Conservation (phyloP, 2,329 filamentous ascomycete genomes). For the Raffaelea deltoideospora region DNA sequence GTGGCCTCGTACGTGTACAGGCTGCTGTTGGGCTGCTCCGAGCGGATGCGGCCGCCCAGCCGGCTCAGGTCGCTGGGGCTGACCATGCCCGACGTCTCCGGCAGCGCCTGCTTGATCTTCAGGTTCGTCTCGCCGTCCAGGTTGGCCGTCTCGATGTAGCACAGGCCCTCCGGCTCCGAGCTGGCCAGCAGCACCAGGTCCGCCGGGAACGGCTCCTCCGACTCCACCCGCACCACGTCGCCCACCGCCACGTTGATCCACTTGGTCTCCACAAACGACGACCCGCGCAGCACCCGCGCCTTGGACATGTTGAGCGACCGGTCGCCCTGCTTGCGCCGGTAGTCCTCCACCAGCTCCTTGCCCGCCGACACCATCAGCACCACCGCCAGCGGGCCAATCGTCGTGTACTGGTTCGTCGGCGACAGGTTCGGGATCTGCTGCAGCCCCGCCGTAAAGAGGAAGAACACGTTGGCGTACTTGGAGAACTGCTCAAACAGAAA, state of each 20-base stretch:
- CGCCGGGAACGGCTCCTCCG: conserved; percentile 87
- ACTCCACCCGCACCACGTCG: conserved; percentile 84
- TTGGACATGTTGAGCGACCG: conserved; percentile 77
- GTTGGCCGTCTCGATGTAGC: conserved; percentile 97
- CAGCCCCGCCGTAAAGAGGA: conserved; percentile 87
- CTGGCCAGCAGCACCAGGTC: conserved; percentile 85
- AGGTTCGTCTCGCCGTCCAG: conserved; percentile 95
- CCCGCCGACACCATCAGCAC: conserved; percentile 89
- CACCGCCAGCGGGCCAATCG: conserved; percentile 81
- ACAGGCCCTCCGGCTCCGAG: conserved; percentile 92
- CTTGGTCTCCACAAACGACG: conserved; percentile 69
- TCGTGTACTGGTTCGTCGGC: conserved; percentile 90
- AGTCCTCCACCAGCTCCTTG: conserved; percentile 91
- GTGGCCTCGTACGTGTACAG: conserved; percentile 97
- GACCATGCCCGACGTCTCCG: conserved; percentile 79
- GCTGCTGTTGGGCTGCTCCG: conserved; percentile 96
- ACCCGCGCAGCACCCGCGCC: conserved; percentile 68
- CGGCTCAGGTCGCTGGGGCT: conserved; percentile 75
- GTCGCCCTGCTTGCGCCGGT: conserved; percentile 76
- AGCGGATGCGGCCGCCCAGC: conserved; percentile 72
- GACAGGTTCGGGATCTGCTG: conserved; percentile 94
- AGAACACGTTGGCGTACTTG: conserved; percentile 98
- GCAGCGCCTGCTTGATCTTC: conserved; percentile 95
- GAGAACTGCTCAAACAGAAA: conserved; percentile 98
- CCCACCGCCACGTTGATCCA: conserved; percentile 92